phyloP scores from a whole-genome alignment of 2,329 filamentous ascomycete species.

The Sclerotinia nivalis region DNA sequence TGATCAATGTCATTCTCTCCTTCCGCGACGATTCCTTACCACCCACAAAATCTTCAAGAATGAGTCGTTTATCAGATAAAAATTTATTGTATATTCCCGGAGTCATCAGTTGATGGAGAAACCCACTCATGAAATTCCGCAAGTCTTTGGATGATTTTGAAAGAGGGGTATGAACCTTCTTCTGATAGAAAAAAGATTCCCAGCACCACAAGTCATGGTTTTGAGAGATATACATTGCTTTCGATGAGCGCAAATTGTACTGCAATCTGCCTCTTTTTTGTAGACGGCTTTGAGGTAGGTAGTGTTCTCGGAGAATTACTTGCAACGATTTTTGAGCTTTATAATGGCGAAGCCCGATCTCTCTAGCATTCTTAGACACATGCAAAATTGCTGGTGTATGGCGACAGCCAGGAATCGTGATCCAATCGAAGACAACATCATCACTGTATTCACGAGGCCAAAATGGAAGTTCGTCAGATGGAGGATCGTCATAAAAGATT shows the following conservation, averaged over 20 bases:
- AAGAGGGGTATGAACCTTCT: no score
- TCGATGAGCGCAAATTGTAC: background rate
- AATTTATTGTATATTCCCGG: no score
- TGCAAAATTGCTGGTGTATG: conserved; percentile 4
- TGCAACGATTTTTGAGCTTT: background rate
- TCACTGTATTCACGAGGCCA: background rate
- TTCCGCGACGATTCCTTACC: background rate
- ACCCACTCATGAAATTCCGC: background rate
- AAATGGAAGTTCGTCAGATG: background rate
- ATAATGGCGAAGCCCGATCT: background rate
- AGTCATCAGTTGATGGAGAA: background rate
- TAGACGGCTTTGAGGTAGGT: background rate
- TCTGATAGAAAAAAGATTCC: no score
- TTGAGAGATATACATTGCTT: background rate
- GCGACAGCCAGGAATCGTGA: background rate
- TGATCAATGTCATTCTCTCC: background rate
- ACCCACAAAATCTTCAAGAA: background rate
- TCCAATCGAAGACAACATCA: background rate
- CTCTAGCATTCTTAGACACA: background rate
- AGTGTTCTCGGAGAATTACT: background rate
- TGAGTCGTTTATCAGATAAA: background rate
- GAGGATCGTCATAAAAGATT: background rate
- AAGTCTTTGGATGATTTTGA: background rate
- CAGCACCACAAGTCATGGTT: background rate
- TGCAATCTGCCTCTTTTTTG: background rate